Conservation (phyloP, 495 filamentous ascomycete genomes). For the Tuber microsphaerosporum region DNA sequence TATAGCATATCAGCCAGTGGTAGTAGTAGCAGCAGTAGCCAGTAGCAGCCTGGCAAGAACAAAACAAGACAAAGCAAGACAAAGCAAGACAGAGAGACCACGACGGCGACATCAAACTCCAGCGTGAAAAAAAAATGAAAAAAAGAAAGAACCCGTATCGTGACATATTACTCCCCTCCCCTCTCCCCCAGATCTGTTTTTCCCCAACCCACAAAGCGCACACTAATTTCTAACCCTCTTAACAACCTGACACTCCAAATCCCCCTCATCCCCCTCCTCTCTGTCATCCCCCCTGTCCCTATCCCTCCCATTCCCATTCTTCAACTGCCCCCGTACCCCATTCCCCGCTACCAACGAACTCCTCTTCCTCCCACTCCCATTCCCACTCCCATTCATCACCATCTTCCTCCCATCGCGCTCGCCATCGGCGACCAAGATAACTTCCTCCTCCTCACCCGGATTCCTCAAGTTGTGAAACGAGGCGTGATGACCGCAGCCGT, state of each 20-base stretch:
- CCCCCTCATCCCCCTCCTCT: conserved; percentile 18
- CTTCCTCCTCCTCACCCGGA: conserved; percentile 46
- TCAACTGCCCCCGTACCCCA: conserved; percentile 5
- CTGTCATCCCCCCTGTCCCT: conserved; percentile 16
- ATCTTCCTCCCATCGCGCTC: conserved; percentile 17
- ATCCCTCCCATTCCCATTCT: conserved; percentile 19
- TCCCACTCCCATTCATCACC: conserved; percentile 18
- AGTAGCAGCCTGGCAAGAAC: background rate
- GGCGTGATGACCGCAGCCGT: conserved; percentile 53
- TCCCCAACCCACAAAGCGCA: background rate
- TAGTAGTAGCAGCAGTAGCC: background rate
- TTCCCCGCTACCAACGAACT: conserved; percentile 19
- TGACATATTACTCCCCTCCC: conserved; percentile 7
- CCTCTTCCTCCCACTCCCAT: conserved; percentile 26
- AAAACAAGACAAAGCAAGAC: background rate
- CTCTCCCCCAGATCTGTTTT: background rate
- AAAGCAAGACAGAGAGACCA: conserved; percentile 4
- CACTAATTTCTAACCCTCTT: conserved; percentile 27
- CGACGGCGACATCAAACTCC: background rate
- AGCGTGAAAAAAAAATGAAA: conserved; percentile 1
- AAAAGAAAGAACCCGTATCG: background rate
- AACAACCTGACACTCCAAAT: conserved; percentile 20
- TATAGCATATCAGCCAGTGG: background rate
- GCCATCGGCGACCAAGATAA: conserved; percentile 44
- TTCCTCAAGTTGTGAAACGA: conserved; percentile 52